Percentiles rank a stretch among this genome's conserved stretches.
phyloP scores from a whole-genome alignment of 2,329 filamentous ascomycete species.

The Sporothrix protearum region DNA sequence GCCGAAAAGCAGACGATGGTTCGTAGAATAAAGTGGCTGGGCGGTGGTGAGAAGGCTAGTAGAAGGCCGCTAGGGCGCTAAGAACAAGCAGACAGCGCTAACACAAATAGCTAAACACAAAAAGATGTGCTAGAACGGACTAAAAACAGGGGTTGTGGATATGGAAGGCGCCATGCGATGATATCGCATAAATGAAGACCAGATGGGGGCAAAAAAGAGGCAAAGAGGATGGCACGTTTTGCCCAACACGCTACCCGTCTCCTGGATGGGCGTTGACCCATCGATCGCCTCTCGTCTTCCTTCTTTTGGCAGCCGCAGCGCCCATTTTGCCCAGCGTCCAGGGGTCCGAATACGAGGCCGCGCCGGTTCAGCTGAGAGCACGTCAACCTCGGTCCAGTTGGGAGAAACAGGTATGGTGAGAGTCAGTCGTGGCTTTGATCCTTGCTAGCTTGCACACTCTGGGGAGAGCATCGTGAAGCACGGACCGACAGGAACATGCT shows the following conservation, averaged over 20 bases:
- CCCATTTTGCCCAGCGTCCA: background rate
- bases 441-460: background rate
- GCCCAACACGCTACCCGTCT: too few relatives aligned
- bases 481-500: background rate
- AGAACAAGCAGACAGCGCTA: background rate
- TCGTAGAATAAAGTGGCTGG: conserved; percentile 11
- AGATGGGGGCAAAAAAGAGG: background rate
- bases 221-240: background rate
- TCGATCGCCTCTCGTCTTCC: background rate
- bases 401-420: background rate
- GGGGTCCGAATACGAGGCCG: background rate
- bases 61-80: background rate
- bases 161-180: conserved; percentile 3
- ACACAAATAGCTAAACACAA: background rate
- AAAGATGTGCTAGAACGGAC: conserved; percentile 7
- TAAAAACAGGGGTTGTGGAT: conserved; percentile 17
- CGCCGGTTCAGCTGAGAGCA: conserved; percentile 12
- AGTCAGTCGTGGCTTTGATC: background rate
- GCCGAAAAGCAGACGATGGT: background rate
- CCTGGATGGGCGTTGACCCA: background rate
- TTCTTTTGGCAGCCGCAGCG: background rate
- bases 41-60: background rate
- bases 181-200: background rate
- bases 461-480: background rate
- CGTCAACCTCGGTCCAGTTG: background rate